Evolutionary conservation across 2,329 filamentous ascomycete genomes (phyloP).

Genomic region (Fusarium piperis): DNA sequence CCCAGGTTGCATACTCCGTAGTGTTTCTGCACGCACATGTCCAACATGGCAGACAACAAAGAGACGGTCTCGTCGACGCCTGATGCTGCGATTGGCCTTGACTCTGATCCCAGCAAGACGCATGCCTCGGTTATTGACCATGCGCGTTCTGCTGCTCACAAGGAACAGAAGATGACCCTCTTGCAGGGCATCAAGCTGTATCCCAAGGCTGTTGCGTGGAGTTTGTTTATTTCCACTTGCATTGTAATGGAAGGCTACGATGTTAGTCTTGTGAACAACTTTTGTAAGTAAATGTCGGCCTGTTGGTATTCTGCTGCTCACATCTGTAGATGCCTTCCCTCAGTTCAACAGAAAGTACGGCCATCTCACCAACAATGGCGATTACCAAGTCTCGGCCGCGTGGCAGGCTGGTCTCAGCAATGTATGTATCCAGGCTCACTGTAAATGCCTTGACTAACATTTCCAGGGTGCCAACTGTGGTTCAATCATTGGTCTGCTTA

Average conservation of each 20-base stretch:
- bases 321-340: slow-evolving; percentile 25
- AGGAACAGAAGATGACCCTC: slow-evolving; percentile 37
- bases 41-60: neutral
- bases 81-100: neutral
- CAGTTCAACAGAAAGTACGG: slow-evolving; percentile 38
- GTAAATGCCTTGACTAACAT: neutral
- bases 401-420: slow-evolving; percentile 38
- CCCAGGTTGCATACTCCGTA: neutral
- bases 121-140: slow-evolving; percentile 32
- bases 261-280: slow-evolving; percentile 34
- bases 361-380: slow-evolving; percentile 18
- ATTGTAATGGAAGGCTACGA: slow-evolving; percentile 40
- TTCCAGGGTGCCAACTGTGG: slow-evolving; percentile 29
- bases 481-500: slow-evolving; percentile 35
- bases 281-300: slow-evolving; percentile 15
- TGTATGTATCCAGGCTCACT: neutral
- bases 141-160: slow-evolving; percentile 29
- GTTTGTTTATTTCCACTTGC: slow-evolving; percentile 34
- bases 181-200: slow-evolving; percentile 36
- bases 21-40: neutral
- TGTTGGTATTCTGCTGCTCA: neutral
- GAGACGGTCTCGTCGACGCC: neutral
- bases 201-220: slow-evolving; percentile 36
- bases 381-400: slow-evolving; percentile 32
- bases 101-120: slow-evolving; percentile 26